Conservation (phyloP, 2,329 filamentous ascomycete species). For the Lachnellula suecica region DNA sequence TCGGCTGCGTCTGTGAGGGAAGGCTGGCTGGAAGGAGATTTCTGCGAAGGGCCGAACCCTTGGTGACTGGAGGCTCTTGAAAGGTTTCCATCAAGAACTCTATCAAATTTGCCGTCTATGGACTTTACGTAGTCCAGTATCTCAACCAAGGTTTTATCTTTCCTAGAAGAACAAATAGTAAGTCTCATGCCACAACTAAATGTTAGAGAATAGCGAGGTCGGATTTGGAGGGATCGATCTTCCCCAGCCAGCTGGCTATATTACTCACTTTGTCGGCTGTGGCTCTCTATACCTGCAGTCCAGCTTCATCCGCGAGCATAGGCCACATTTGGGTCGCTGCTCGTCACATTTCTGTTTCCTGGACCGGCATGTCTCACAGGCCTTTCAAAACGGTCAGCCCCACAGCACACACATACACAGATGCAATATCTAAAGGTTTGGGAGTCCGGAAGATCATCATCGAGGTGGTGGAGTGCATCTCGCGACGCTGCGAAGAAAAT, state of each 20-base stretch:
- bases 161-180: conserved; percentile 40
- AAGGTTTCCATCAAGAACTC: conserved; percentile 37
- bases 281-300: conserved; percentile 61
- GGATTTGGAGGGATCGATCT: not conserved
- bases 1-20: conserved; percentile 21
- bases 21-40: conserved; percentile 25
- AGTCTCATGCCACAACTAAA: conserved; percentile 4
- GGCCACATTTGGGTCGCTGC: conserved; percentile 58
- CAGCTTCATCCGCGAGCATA: conserved; percentile 56
- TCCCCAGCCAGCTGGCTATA: not conserved
- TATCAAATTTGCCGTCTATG: conserved; percentile 56
- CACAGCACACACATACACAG: conserved; percentile 1
- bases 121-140: conserved; percentile 56
- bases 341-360: conserved; percentile 68
- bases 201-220: not conserved
- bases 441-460: not conserved
- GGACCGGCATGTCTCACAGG: conserved; percentile 57
- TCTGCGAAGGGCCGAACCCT: conserved; percentile 23
- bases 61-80: conserved; percentile 8
- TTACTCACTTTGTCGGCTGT: conserved; percentile 60
- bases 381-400: conserved; percentile 34
- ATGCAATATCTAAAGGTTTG: not conserved
- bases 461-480: not conserved
- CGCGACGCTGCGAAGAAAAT: conserved; percentile 5
- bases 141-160: conserved; percentile 62